These are phyloP conservation scores for Emmonsiellopsis sp. DNA, from an alignment of 2,329 filamentous ascomycete genomes.

Conservation along the genomic window DNA sequence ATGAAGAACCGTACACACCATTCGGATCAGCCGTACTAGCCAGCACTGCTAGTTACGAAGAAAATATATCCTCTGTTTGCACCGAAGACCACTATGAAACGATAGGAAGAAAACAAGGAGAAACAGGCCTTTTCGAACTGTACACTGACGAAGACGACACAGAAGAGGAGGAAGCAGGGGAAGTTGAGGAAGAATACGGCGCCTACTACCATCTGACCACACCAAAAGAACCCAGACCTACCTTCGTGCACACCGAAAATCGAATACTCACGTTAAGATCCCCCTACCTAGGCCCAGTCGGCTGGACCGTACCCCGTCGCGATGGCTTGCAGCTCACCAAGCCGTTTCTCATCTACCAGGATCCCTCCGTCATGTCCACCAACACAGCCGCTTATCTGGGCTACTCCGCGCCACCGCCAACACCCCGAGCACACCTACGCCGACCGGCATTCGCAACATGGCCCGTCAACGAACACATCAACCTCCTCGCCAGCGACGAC, in stretches of 20 bases:
- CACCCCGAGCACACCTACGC: background rate
- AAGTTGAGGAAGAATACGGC: background rate
- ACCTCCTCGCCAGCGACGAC: conserved; percentile 8
- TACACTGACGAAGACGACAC: background rate
- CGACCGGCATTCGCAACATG: background rate
- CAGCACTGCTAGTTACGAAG: background rate
- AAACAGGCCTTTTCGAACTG: background rate
- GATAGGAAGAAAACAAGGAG: background rate
- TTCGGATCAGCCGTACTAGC: background rate
- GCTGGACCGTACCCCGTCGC: conserved; percentile 11
- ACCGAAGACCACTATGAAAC: background rate
- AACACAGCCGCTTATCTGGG: background rate
- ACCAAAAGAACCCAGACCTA: background rate
- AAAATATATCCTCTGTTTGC: background rate
- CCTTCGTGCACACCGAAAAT: background rate
- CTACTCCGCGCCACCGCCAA: background rate
- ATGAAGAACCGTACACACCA: background rate
- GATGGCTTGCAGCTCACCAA: conserved; percentile 1
- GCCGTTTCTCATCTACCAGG: conserved; percentile 13
- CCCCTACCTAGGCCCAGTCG: conserved; percentile 11
- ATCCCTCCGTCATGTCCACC: conserved; percentile 7
- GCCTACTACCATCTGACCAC: background rate
- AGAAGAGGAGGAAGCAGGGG: background rate
- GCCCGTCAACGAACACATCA: background rate
- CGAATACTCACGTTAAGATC: conserved; percentile 1